Evolutionary conservation across 768 basidiomycete genomes (phyloP).

Genomic region (Lentinula detonsa): DNA sequence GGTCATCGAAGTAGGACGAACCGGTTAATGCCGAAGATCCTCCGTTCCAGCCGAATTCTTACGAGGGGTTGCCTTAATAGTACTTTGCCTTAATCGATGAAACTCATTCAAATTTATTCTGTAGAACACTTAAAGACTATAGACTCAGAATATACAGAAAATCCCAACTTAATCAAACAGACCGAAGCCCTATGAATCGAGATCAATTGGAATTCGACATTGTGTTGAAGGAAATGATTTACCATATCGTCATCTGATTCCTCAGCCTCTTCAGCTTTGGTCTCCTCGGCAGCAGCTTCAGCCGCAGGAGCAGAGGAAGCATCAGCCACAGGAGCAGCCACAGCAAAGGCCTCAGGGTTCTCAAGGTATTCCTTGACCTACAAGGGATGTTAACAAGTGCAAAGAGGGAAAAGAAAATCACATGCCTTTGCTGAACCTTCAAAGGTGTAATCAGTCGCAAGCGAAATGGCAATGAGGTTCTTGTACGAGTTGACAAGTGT

Average conservation of each 20-base stretch:
- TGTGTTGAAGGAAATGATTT: constrained; percentile 18
- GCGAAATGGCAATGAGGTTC: constrained; percentile 86
- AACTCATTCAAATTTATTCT: no score
- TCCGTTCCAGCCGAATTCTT: background rate
- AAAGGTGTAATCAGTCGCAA: constrained; percentile 92
- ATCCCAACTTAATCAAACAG: constrained; percentile 66
- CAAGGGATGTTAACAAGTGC: constrained; percentile 14
- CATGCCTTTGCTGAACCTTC: constrained; percentile 89
- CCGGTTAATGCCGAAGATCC: background rate
- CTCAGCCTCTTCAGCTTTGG: constrained; percentile 81
- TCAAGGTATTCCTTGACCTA: constrained; percentile 95
- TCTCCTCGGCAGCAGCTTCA: constrained; percentile 54
- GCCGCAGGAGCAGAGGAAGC: constrained; percentile 49
- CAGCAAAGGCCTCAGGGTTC: constrained; percentile 97
- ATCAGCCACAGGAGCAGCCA: constrained; percentile 60
- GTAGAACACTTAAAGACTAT: background rate
- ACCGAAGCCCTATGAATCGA: constrained; percentile 73
- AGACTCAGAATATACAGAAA: constrained; percentile 7
- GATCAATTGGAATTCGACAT: background rate
- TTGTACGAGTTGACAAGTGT: constrained; percentile 99
- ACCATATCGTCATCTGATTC: constrained; percentile 90
- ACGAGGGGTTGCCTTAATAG: constrained; percentile 1
- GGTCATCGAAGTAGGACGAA: background rate
- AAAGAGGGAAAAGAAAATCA: constrained; percentile 8
- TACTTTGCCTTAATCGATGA: background rate